Evolutionary conservation across 2,329 filamentous ascomycete genomes (phyloP), one percentile per base, ranked within the genome.

Genomic region (Paraconiothyrium sp.): DNA sequence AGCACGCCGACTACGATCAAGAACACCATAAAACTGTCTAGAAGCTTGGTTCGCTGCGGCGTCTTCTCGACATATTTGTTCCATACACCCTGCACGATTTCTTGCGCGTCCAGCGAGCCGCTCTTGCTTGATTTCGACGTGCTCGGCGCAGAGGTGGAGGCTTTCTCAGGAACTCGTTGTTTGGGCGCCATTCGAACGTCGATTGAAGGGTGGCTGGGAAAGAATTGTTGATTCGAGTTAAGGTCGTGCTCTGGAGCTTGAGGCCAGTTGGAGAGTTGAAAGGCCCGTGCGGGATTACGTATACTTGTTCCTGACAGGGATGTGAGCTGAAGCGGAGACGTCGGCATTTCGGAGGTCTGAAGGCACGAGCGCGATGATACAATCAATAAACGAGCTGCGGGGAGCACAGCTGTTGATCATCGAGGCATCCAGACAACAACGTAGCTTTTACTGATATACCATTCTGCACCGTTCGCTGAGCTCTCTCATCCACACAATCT

Each of bases 11-110:
- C 92, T 1, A 90, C 84, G 24, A 95, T 88, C 61, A 99, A 83
- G 79, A 97, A 99, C 3, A 81, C 88, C 87, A 99, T 89, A 79
- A 99, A 99, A 39, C 87, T 87, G 79, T 99, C 95, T 65, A 98
- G 86, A 64, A 99, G 87, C 86, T 97, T 95, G 51, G 91, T 94
- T 65, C 94, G 89, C 85, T 97, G 94, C 50, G 94, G 89, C 48
- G 95, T 99, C 70, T 89, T 86, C 69, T 90, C 83, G 58, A 90
- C 78, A 81, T 99, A 99, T 80, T 92, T 89, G 71, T 89, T 83
- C 86, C 90, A 91, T 69, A 97, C 85, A 75, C 89, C 89, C 59
- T 84, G 72, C 47, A 89, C 82, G 67, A 96, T 91, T 72, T 90
- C 84, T 74, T 81, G 79, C 46, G 80, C 76, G 59, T 80, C 77